A percentile compares a stretch with the other conserved stretches of the same genome.
phyloP scores from a whole-genome alignment of 208 protist species.

The Tritrichomonas foetus region DNA sequence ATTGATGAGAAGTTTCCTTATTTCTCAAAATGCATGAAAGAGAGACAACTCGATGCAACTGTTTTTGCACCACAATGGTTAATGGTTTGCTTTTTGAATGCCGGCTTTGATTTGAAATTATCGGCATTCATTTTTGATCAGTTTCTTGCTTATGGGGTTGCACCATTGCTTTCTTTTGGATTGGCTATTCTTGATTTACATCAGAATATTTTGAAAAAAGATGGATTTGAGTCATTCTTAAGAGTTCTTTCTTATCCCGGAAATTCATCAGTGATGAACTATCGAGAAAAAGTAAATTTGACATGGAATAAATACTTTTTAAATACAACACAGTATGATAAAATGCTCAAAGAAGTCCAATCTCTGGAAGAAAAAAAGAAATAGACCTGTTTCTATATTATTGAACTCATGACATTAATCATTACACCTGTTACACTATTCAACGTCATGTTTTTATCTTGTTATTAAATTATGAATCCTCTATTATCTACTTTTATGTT shows the following conservation, averaged over 20 bases:
- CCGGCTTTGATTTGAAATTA: neutral
- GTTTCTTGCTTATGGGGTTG: neutral
- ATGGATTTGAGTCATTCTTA: neutral
- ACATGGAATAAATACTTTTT: neutral
- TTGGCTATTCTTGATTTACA: neutral
- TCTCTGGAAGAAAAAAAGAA: neutral
- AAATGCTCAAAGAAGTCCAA: neutral
- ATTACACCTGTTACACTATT: too few relatives aligned
- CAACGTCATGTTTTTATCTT: too few relatives aligned
- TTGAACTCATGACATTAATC: too few relatives aligned
- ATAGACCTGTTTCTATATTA: too few relatives aligned
- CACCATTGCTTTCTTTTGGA: neutral
- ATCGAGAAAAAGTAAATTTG: neutral
- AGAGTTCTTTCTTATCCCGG: neutral
- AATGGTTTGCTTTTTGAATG: neutral
- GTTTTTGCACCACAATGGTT: neutral
- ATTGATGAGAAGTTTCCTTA: neutral
- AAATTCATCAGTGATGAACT: neutral
- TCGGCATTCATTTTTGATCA: constrained; percentile 8
- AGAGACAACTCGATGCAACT: neutral
- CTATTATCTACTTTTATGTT: too few relatives aligned
- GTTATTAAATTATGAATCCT: too few relatives aligned
- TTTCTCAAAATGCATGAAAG: neutral
- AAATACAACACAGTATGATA: neutral
- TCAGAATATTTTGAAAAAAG: neutral